Evolutionary conservation across 2,329 filamentous ascomycete species (phyloP).

Genomic region (Blastomyces emzantsi): DNA sequence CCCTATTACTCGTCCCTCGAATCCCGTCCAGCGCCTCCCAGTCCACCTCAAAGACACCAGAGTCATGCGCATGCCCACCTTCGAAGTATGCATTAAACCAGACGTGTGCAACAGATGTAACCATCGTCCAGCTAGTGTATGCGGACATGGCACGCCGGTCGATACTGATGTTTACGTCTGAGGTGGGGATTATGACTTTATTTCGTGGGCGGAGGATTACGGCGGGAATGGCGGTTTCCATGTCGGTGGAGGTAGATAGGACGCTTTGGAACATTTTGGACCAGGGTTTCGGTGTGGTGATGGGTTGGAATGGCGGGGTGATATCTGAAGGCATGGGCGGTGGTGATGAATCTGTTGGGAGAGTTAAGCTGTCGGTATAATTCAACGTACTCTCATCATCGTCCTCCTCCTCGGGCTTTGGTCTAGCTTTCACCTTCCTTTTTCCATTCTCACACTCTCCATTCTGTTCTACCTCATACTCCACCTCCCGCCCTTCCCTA

Average conservation of each 20-base stretch:
- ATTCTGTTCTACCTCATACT: constrained; percentile 32
- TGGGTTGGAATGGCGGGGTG: constrained; percentile 13
- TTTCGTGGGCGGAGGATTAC: constrained; percentile 67
- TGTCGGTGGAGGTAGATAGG: constrained; percentile 22
- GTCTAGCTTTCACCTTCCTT: background rate
- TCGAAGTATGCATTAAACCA: constrained; percentile 98
- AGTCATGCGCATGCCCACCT: constrained; percentile 61
- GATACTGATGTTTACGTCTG: constrained; percentile 83
- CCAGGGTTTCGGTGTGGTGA: constrained; percentile 17
- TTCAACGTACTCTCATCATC: background rate
- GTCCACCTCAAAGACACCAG: constrained; percentile 61
- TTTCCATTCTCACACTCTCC: constrained; percentile 26
- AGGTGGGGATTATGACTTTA: constrained; percentile 63
- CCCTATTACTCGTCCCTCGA: constrained; percentile 78
- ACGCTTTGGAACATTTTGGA: constrained; percentile 26
- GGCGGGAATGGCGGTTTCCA: constrained; percentile 51
- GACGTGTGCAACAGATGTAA: constrained; percentile 85
- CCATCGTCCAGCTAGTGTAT: constrained; percentile 72
- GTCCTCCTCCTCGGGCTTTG: background rate
- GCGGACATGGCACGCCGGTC: constrained; percentile 73
- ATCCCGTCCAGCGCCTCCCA: constrained; percentile 86
- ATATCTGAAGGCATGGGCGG: background rate
- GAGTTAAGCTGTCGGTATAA: background rate
- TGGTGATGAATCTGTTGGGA: background rate
- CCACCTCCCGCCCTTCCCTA: constrained; percentile 21